Percentiles rank a stretch among this genome's conserved stretches.
These are phyloP conservation scores for Erodium texanum DNA, from an alignment of 441 rosid genomes.

Conservation along the genomic window DNA sequence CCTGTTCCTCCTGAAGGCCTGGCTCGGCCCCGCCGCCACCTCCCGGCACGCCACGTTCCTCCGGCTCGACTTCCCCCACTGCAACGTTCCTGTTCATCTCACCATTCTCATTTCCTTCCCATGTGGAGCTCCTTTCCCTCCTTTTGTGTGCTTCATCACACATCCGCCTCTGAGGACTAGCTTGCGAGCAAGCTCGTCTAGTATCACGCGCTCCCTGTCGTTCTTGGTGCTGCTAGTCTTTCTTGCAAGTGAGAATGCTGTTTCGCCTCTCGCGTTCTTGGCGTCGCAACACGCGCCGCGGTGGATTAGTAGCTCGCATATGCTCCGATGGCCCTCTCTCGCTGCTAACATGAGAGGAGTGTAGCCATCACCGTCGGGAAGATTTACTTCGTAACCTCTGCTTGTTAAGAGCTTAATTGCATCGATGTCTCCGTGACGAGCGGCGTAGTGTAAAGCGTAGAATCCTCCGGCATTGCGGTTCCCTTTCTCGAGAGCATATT, in stretches of 20 bases:
- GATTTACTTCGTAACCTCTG: slow-evolving; percentile 62
- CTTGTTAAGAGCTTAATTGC: slow-evolving; percentile 59
- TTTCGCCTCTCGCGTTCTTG: slow-evolving; percentile 57
- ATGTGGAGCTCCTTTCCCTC: slow-evolving; percentile 72
- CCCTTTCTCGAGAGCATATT: slow-evolving; percentile 79
- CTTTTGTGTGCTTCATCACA: slow-evolving; percentile 69
- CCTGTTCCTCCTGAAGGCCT: slow-evolving; percentile 40
- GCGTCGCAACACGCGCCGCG: slow-evolving; percentile 52
- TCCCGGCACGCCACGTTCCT: slow-evolving; percentile 61
- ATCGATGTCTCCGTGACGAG: slow-evolving; percentile 69
- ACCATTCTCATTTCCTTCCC: slow-evolving; percentile 49
- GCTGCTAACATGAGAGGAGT: slow-evolving; percentile 98
- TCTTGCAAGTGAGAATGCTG: slow-evolving; percentile 50
- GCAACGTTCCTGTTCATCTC: slow-evolving; percentile 42
- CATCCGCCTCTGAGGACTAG: slow-evolving; percentile 44
- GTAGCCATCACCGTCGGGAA: slow-evolving; percentile 67
- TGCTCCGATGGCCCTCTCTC: slow-evolving; percentile 52
- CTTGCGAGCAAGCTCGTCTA: slow-evolving; percentile 58
- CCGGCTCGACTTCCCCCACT: slow-evolving; percentile 71
- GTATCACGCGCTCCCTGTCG: slow-evolving; percentile 44
- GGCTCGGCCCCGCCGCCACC: slow-evolving; percentile 55
- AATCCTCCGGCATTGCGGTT: slow-evolving; percentile 61
- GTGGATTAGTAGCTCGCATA: slow-evolving; percentile 56
- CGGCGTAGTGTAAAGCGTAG: slow-evolving; percentile 86
- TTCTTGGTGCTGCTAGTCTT: slow-evolving; percentile 20